These are phyloP conservation scores for Aspergillus steynii DNA, from an alignment of 495 filamentous ascomycete genomes.

Conservation along the genomic window DNA sequence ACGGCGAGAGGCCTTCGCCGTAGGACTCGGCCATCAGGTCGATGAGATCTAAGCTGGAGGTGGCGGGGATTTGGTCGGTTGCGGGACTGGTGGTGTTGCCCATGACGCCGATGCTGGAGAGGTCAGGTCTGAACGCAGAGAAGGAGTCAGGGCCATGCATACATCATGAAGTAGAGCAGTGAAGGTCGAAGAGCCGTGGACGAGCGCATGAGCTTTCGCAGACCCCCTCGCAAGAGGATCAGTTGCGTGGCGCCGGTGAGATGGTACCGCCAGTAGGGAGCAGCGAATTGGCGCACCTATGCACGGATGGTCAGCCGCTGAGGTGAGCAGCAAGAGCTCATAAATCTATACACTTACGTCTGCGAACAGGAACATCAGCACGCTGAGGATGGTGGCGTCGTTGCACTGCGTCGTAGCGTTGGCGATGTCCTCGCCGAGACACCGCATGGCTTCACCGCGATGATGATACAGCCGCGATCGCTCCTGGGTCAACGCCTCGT, in stretches of 20 bases:
- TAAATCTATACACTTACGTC: conserved; percentile 4
- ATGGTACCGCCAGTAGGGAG: conserved; percentile 28
- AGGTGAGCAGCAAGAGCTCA: not conserved
- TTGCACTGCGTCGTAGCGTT: conserved; percentile 12
- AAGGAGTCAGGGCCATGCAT: not conserved
- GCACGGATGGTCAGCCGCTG: not conserved
- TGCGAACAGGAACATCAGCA: conserved; percentile 8
- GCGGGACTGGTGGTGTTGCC: conserved; percentile 37
- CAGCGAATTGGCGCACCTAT: conserved; percentile 26
- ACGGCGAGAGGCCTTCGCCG: conserved; percentile 4
- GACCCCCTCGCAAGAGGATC: conserved; percentile 28
- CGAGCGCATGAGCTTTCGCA: conserved; percentile 6
- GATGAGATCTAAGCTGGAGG: conserved; percentile 17
- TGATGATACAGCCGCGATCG: conserved; percentile 24
- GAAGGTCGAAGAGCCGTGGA: not conserved
- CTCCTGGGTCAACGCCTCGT: conserved; percentile 11
- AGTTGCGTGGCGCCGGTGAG: conserved; percentile 23
- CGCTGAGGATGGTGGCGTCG: conserved; percentile 23
- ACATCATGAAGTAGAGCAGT: conserved; percentile 8
- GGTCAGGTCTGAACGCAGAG: not conserved
- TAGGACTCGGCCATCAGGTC: conserved; percentile 19
- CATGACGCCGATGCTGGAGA: conserved; percentile 23
- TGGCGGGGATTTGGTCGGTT: conserved; percentile 20
- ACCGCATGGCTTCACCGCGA: conserved; percentile 30
- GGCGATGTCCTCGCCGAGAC: conserved; percentile 23